Conservation (phyloP, 352 stramenopile species). For the Plasmopara viticola region DNA sequence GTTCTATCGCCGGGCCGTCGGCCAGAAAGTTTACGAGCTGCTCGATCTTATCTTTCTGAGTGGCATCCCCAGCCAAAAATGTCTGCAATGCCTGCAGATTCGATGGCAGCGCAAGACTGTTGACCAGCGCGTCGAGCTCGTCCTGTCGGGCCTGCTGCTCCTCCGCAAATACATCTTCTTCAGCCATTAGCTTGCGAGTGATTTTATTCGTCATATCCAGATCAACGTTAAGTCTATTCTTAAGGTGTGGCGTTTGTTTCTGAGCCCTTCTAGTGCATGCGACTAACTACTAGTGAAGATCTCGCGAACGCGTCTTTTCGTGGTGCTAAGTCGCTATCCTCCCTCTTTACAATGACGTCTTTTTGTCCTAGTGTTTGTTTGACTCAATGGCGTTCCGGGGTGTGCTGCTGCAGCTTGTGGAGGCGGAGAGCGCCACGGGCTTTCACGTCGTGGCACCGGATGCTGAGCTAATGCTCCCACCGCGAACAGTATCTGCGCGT, state of each 20-base stretch:
- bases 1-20: background rate
- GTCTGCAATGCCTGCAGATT: constrained; percentile 6
- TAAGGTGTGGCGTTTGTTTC: background rate
- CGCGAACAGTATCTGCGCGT: background rate
- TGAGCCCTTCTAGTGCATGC: too few species aligned
- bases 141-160: constrained; percentile 18
- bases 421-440: constrained; percentile 20
- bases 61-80: constrained; percentile 16
- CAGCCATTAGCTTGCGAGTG: background rate
- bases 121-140: constrained; percentile 16
- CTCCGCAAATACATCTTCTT: constrained; percentile 18
- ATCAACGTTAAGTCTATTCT: background rate
- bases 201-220: background rate
- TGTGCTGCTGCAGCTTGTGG: constrained; percentile 40
- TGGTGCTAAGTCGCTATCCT: constrained; percentile 8
- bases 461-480: constrained; percentile 36
- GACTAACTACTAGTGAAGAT: background rate
- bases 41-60: constrained; percentile 16
- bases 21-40: constrained; percentile 25
- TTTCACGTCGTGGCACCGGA: constrained; percentile 54
- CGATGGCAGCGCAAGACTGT: constrained; percentile 10
- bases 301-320: constrained; percentile 11
- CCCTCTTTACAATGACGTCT: constrained; percentile 6
- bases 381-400: constrained; percentile 60
- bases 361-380: background rate